These are phyloP conservation scores for Diaporthe vexans DNA, from an alignment of 2,329 filamentous ascomycete genomes.

Conservation along the genomic window DNA sequence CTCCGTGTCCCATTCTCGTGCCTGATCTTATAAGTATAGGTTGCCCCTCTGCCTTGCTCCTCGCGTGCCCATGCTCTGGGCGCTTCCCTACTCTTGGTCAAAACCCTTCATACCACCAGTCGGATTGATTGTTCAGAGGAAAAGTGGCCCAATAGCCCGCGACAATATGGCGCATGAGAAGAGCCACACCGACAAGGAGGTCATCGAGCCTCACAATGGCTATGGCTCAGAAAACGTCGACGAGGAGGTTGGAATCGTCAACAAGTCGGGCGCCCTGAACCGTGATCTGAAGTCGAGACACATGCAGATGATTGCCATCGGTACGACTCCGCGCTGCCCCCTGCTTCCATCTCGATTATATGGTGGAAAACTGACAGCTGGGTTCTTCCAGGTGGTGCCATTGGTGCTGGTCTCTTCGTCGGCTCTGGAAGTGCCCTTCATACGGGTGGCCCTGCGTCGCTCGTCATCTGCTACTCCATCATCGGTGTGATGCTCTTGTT, in stretches of 20 bases:
- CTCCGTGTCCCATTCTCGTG: constrained; percentile 11
- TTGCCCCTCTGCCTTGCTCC: constrained; percentile 10
- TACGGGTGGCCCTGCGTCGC: constrained; percentile 69
- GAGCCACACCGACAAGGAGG: constrained; percentile 44
- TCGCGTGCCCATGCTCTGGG: neutral
- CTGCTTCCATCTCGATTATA: neutral
- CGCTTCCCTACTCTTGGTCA: neutral
- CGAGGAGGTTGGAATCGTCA: constrained; percentile 54
- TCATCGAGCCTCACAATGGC: constrained; percentile 40
- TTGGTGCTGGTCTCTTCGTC: constrained; percentile 76
- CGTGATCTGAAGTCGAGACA: constrained; percentile 56
- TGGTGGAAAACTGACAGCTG: neutral
- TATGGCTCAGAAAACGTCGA: constrained; percentile 46
- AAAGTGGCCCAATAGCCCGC: constrained; percentile 17
- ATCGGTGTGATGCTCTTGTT: constrained; percentile 71
- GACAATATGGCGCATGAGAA: constrained; percentile 49
- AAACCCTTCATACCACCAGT: neutral
- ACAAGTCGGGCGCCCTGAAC: constrained; percentile 51
- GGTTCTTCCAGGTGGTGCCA: constrained; percentile 55
- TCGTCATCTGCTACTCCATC: constrained; percentile 66
- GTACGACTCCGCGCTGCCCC: constrained; percentile 46
- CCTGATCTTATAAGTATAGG: constrained; percentile 30
- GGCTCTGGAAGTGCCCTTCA: constrained; percentile 73
- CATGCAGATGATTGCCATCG: constrained; percentile 64
- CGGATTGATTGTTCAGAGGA: neutral